phyloP scores from a whole-genome alignment of 176 grass and related monocot species.

The Carex parvula region DNA sequence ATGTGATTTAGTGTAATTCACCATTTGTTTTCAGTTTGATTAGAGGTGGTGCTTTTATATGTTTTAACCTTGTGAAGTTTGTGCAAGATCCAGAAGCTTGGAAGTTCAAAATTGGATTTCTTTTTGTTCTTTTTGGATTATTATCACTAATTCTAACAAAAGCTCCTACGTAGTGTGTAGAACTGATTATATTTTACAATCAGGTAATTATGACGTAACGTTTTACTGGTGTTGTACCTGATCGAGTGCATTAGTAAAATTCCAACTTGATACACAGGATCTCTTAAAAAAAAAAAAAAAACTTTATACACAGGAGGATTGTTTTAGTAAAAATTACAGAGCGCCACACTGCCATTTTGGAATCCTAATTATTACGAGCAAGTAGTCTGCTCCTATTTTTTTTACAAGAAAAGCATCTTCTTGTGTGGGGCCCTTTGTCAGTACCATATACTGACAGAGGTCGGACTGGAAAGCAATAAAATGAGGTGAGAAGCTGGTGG shows the following conservation, averaged over 20 bases:
- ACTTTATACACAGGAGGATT: no score
- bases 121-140: not conserved
- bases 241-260: not conserved
- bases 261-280: not conserved
- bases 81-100: not conserved
- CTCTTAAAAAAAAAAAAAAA: no score
- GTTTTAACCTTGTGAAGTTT: not conserved
- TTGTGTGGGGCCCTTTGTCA: not conserved
- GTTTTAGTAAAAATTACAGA: no score
- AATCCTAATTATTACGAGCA: no score
- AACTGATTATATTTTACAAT: not conserved
- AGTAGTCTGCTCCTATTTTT: no score
- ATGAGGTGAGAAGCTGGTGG: not conserved
- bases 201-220: not conserved
- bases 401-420: not conserved
- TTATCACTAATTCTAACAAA: not conserved
- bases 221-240: not conserved
- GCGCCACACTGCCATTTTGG: no score
- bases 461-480: not conserved
- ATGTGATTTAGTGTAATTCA: conserved; percentile 8
- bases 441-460: no score
- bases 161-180: not conserved
- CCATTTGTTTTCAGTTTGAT: not conserved
- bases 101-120: not conserved
- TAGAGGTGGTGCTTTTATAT: not conserved